Conservation (phyloP, 352 stramenopile species). For the Phytophthora kernoviae region DNA sequence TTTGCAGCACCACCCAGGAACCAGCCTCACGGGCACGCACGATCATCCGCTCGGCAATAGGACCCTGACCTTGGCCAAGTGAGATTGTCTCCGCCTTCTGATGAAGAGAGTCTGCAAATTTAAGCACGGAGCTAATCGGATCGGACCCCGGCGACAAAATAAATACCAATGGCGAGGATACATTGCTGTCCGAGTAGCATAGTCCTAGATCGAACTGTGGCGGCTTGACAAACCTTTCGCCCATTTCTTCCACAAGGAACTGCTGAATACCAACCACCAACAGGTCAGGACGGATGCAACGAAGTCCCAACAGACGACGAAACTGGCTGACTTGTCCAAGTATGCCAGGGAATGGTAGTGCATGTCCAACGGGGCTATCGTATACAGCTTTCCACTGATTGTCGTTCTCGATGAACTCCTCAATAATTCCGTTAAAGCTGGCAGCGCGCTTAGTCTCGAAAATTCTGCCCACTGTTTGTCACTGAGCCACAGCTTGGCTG, state of each 20-base stretch:
- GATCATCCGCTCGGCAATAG: constrained; percentile 92
- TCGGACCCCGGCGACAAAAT: constrained; percentile 92
- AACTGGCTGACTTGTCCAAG: constrained; percentile 76
- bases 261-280: constrained; percentile 90
- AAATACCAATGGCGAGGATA: constrained; percentile 91
- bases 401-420: constrained; percentile 81
- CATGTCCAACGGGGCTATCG: constrained; percentile 82
- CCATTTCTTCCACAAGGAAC: constrained; percentile 91
- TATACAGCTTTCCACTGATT: constrained; percentile 90
- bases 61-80: constrained; percentile 92
- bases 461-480: constrained; percentile 94
- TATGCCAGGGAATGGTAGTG: constrained; percentile 71
- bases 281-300: constrained; percentile 86
- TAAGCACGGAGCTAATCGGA: constrained; percentile 91
- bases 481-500: constrained; percentile 89
- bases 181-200: constrained; percentile 88
- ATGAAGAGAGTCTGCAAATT: constrained; percentile 79
- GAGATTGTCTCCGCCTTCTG: constrained; percentile 90
- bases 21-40: constrained; percentile 76
- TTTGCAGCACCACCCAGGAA: constrained; percentile 93
- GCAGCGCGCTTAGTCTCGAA: constrained; percentile 83
- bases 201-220: constrained; percentile 89
- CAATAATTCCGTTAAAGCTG: constrained; percentile 80
- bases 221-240: constrained; percentile 91
- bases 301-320: constrained; percentile 71